These are phyloP conservation scores for Kernera saxatilis DNA, from an alignment of 345 rosid species.

Conservation along the genomic window DNA sequence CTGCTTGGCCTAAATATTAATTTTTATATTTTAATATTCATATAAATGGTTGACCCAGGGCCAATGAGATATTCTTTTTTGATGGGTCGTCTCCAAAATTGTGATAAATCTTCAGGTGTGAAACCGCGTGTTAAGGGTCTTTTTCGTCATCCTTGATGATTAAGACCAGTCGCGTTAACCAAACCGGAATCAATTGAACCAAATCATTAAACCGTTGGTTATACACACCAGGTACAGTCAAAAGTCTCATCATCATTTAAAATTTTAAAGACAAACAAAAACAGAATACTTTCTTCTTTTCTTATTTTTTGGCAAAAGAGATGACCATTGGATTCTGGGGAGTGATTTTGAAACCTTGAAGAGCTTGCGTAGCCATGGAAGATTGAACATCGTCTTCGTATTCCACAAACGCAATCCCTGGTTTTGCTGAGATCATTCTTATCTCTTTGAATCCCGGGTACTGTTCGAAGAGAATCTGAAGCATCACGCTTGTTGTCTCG, in stretches of 20 bases:
- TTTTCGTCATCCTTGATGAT: slow-evolving; percentile 11
- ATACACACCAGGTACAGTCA: slow-evolving; percentile 5
- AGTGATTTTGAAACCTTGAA: slow-evolving; percentile 84
- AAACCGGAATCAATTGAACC: slow-evolving; percentile 14
- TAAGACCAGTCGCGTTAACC: background rate
- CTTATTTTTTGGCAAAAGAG: slow-evolving; percentile 84
- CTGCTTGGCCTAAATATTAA: slow-evolving; percentile 5
- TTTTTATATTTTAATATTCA: background rate
- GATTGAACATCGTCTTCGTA: slow-evolving; percentile 83
- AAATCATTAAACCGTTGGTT: slow-evolving; percentile 5
- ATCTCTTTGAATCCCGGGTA: slow-evolving; percentile 93
- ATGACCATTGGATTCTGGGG: slow-evolving; percentile 84
- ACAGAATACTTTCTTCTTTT: background rate
- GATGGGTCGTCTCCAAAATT: slow-evolving; percentile 10
- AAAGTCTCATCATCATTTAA: background rate
- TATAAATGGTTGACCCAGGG: slow-evolving; percentile 25
- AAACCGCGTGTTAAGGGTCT: slow-evolving; percentile 25
- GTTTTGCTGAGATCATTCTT: slow-evolving; percentile 86
- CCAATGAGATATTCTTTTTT: slow-evolving; percentile 3
- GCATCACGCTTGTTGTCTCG: slow-evolving; percentile 80
- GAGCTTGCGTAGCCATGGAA: slow-evolving; percentile 80
- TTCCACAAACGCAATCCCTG: slow-evolving; percentile 93
- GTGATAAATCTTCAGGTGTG: slow-evolving; percentile 14
- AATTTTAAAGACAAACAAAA: background rate
- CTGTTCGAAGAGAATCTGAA: slow-evolving; percentile 68